These are phyloP conservation scores for Penicillium paneum DNA, from an alignment of 2,329 filamentous ascomycete species.

Conservation along the genomic window DNA sequence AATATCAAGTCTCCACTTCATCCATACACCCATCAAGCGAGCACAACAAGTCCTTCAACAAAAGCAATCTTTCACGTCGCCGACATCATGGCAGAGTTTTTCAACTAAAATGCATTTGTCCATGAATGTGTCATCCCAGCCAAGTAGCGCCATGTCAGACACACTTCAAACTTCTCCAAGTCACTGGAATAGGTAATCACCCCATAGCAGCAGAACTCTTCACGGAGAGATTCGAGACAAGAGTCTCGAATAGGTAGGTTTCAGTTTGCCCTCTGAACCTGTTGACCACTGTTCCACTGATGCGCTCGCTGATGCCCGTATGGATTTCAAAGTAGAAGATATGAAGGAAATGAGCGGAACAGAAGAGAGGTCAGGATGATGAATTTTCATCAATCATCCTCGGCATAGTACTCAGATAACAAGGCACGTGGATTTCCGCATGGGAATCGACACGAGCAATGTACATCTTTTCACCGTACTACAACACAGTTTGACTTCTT, in stretches of 20 bases:
- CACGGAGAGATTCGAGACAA: constrained; percentile 1
- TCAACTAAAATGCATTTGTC: neutral
- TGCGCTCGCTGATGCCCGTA: constrained; percentile 53
- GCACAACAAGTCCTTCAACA: constrained; percentile 13
- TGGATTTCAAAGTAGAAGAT: constrained; percentile 18
- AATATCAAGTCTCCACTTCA: neutral
- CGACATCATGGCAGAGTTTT: constrained; percentile 1
- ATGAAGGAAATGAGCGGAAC: constrained; percentile 27
- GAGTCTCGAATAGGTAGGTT: neutral
- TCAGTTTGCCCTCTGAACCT: constrained; percentile 10
- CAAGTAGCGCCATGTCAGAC: neutral
- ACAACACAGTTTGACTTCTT: constrained; percentile 58
- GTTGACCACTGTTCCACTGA: constrained; percentile 46
- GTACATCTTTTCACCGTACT: constrained; percentile 47
- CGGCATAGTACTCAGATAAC: constrained; percentile 33
- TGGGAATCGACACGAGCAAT: constrained; percentile 45
- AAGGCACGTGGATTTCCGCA: constrained; percentile 46
- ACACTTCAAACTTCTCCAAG: neutral
- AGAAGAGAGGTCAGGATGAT: constrained; percentile 28
- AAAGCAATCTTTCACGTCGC: constrained; percentile 1
- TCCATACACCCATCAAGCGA: constrained; percentile 9
- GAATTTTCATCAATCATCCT: constrained; percentile 26
- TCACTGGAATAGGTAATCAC: constrained; percentile 19
- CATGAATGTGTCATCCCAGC: neutral
- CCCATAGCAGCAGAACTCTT: constrained; percentile 13